Conservation (phyloP, 805 yeast species). For the Lipomyces anomalus region DNA sequence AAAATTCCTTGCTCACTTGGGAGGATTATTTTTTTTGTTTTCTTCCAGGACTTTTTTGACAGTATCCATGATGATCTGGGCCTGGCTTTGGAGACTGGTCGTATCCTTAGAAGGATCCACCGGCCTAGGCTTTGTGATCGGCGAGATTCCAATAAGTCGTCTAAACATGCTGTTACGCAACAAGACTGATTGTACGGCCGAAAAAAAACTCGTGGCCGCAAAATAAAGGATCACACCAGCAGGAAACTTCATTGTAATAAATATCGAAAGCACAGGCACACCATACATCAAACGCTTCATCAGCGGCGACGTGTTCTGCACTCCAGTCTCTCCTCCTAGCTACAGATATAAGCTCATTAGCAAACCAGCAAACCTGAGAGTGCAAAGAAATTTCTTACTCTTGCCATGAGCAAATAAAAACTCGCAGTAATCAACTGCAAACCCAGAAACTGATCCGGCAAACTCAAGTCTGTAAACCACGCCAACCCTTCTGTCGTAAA, state of each 20-base stretch:
- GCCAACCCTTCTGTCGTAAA: conserved; percentile 65
- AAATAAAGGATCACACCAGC: conserved; percentile 83
- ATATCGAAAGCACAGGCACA: conserved; percentile 75
- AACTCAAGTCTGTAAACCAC: conserved; percentile 80
- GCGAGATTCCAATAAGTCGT: conserved; percentile 51
- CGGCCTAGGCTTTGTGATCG: conserved; percentile 38
- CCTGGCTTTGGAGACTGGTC: neutral
- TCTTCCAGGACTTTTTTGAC: neutral
- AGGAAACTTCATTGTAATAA: conserved; percentile 82
- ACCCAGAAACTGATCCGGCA: conserved; percentile 87
- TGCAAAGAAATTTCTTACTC: neutral
- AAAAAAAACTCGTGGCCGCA: conserved; percentile 69
- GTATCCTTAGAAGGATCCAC: neutral
- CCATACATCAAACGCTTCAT: conserved; percentile 64
- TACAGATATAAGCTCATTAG: conserved; percentile 50
- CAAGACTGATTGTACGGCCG: conserved; percentile 64
- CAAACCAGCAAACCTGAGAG: neutral
- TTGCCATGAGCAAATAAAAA: conserved; percentile 44
- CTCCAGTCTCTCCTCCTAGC: conserved; percentile 89
- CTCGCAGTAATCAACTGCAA: conserved; percentile 78
- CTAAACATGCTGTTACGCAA: conserved; percentile 59
- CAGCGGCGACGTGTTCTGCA: conserved; percentile 56
- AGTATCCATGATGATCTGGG: neutral
- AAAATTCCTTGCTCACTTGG: too few species aligned
- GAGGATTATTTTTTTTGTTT: too few species aligned